phyloP scores from a whole-genome alignment of 768 basidiomycete species.

The Lepiota brunneoincarnata region DNA sequence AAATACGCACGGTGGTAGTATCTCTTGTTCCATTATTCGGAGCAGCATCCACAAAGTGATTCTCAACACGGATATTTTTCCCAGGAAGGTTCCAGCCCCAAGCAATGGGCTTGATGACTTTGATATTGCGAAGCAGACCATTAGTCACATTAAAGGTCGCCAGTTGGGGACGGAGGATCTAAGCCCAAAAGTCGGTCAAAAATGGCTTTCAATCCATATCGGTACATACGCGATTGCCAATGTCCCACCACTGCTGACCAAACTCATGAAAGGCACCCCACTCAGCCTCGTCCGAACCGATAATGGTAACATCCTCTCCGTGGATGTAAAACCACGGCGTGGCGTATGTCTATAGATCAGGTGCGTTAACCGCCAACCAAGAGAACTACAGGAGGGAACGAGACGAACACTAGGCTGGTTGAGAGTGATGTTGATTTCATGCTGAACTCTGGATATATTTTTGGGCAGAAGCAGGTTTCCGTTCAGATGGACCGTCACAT shows the following conservation, averaged over 20 bases:
- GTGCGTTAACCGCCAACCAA: background rate
- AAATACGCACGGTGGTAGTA: conserved; percentile 26
- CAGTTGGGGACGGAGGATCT: conserved; percentile 43
- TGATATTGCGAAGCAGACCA: conserved; percentile 31
- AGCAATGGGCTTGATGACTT: conserved; percentile 48
- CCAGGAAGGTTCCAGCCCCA: conserved; percentile 46
- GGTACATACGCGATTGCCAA: conserved; percentile 36
- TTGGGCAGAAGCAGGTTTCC: conserved; percentile 44
- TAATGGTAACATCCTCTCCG: conserved; percentile 37
- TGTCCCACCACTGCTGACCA: conserved; percentile 51
- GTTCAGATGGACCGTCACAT: conserved; percentile 38
- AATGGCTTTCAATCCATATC: background rate
- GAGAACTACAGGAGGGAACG: background rate
- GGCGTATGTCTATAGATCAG: conserved; percentile 31
- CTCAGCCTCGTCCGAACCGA: conserved; percentile 36
- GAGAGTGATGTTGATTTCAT: conserved; percentile 31
- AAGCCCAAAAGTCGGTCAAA: background rate
- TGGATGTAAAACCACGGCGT: conserved; percentile 46
- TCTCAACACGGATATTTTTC: conserved; percentile 33
- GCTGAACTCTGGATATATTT: conserved; percentile 40
- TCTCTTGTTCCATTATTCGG: conserved; percentile 37
- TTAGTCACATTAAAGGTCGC: conserved; percentile 46
- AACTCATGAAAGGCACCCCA: conserved; percentile 43
- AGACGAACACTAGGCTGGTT: conserved; percentile 35
- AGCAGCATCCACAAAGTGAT: conserved; percentile 39